Evolutionary conservation across 1,284 basidiomycete species (phyloP).

Genomic region (Singerocomus rubriflavus): DNA sequence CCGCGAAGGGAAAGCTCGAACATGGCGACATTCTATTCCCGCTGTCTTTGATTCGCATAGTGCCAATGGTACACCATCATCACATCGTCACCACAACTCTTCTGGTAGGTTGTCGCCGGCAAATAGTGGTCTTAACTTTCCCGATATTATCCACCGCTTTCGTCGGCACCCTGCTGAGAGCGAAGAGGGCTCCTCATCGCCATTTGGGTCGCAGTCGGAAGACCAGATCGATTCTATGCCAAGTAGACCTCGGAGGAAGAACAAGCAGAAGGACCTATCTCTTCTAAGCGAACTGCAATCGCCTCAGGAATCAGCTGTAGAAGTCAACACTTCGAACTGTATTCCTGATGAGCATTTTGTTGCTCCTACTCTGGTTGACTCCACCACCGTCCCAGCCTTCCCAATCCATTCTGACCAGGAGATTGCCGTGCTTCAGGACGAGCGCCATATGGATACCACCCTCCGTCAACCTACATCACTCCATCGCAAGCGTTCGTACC

Average conservation of each 20-base stretch:
- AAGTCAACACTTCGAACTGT: constrained; percentile 8
- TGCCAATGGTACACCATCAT: constrained; percentile 36
- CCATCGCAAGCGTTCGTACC: constrained; percentile 24
- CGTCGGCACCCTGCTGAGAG: constrained; percentile 37
- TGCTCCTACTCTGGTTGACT: constrained; percentile 5
- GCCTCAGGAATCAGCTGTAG: constrained; percentile 14
- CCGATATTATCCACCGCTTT: constrained; percentile 39
- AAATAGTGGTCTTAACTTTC: constrained; percentile 41
- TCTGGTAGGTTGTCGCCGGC: constrained; percentile 40
- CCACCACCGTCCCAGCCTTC: background rate
- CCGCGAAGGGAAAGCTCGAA: too few relatives aligned
- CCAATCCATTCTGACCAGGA: constrained; percentile 9
- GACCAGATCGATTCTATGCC: constrained; percentile 36
- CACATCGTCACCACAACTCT: constrained; percentile 30
- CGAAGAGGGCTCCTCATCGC: constrained; percentile 48
- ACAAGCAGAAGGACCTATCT: constrained; percentile 8
- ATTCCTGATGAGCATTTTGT: constrained; percentile 1
- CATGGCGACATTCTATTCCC: too few relatives aligned
- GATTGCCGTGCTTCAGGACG: background rate
- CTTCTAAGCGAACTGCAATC: constrained; percentile 11
- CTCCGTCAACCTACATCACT: constrained; percentile 16
- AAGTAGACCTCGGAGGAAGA: constrained; percentile 12
- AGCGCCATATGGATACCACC: background rate
- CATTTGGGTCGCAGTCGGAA: constrained; percentile 47
- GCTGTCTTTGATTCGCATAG: too few relatives aligned